Evolutionary conservation across 352 stramenopile genomes (phyloP).

Genomic region (Pythium biforme): DNA sequence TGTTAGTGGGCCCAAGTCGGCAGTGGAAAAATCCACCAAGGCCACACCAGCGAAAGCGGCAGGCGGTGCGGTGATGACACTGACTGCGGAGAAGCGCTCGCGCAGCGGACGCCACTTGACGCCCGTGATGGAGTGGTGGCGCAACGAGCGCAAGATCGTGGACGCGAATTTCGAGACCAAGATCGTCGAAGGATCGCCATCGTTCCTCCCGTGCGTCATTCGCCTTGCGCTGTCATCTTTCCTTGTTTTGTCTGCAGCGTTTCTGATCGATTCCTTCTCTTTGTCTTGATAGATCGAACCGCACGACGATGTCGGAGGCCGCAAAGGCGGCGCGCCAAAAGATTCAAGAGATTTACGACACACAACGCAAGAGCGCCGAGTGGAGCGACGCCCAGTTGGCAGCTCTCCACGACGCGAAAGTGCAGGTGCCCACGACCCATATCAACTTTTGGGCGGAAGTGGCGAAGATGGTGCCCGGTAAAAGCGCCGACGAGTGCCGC

Average conservation of each 20-base stretch:
- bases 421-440: slow-evolving; percentile 58
- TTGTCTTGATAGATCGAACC: slow-evolving; percentile 11
- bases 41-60: neutral
- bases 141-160: slow-evolving; percentile 29
- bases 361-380: slow-evolving; percentile 26
- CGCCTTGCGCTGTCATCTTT: neutral
- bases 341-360: slow-evolving; percentile 29
- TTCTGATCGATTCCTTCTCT: neutral
- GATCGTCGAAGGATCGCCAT: slow-evolving; percentile 28
- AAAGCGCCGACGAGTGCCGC: slow-evolving; percentile 61
- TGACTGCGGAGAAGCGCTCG: slow-evolving; percentile 16
- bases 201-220: slow-evolving; percentile 28
- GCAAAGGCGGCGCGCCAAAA: slow-evolving; percentile 21
- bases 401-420: slow-evolving; percentile 53
- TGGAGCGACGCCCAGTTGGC: slow-evolving; percentile 55
- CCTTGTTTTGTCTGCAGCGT: neutral
- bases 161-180: slow-evolving; percentile 25
- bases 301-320: slow-evolving; percentile 4
- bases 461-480: slow-evolving; percentile 39
- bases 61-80: neutral
- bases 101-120: slow-evolving; percentile 28
- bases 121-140: slow-evolving; percentile 54
- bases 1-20: too few species aligned
- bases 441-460: slow-evolving; percentile 69
- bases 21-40: slow-evolving; percentile 2